Base-by-base conservation (phyloP, 305 asterid species). In the Rubia peregrina region DNA sequence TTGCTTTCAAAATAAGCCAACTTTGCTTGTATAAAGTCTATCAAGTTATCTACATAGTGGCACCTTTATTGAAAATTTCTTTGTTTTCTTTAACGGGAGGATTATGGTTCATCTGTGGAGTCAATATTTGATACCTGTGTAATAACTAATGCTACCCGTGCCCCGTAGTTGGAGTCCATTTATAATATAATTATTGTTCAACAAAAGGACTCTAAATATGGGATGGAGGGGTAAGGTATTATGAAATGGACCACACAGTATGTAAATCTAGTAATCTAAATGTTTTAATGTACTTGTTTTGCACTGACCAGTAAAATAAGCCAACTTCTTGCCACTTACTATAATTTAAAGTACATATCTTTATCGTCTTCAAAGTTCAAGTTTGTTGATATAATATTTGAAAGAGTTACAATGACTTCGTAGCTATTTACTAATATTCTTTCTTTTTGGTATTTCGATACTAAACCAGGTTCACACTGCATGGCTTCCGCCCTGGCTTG, bases 401-500 rank as follows among this genome's bases (percentile, higher is more conserved):
- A 21, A 57, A 33, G 30, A 57, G 62, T 7, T 19, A 7, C 6
- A 5, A 38, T 38, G 44, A 11, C 22, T 62, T 36, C 19, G 7
- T 59, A 49, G 62, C 26, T 74, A 51, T 4, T 51, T 51, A 51
- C 57, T 51, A 56, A 75, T 44, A 38, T 33, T 61, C 46, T 55
- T 51, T 51, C 61, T 56, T 43, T 63, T 42, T 66, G 65, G 42
- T 30, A 21, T 61, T 61, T 53, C 19, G 14, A 51, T 79, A 74
- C 72, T 67, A 72, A 40, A 68, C 74, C 83, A 93, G 98, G 87
- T 80, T 72, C 98, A 86, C 70, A 86, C 95, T 75, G 91, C 96
- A 72, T 94, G 98, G 98, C 85, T 94, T 76, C 98, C 98, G 40
- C 92, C 86, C 65, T 94, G 98, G 98, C 86, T 91, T 77, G 91